phyloP scores from a whole-genome alignment of 1,139 yeast species.

The Candida frijolesensis region DNA sequence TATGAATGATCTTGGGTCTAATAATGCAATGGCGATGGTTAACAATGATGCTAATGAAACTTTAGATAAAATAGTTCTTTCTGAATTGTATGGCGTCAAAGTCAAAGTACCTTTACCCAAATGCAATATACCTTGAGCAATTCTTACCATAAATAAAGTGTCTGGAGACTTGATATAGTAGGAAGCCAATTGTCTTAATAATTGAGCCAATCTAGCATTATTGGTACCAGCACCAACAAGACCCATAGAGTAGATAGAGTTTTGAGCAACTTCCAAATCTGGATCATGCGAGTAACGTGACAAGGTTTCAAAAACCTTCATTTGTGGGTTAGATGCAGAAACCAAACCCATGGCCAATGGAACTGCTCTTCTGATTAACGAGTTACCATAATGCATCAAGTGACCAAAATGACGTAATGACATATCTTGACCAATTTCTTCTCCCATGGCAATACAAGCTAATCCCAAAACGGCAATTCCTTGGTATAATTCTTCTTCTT shows the following conservation, averaged over 20 bases:
- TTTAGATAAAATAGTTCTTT: constrained; percentile 83
- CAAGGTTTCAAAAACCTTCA: constrained; percentile 95
- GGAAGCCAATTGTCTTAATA: constrained; percentile 90
- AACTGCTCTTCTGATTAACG: constrained; percentile 88
- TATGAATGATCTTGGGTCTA: constrained; percentile 78
- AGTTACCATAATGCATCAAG: constrained; percentile 96
- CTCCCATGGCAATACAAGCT: constrained; percentile 96
- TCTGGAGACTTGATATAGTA: constrained; percentile 92
- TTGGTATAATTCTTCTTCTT: constrained; percentile 69
- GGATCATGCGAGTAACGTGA: constrained; percentile 96
- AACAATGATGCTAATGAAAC: constrained; percentile 89
- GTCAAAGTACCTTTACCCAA: constrained; percentile 95
- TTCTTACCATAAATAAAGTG: constrained; percentile 87
- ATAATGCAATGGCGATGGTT: constrained; percentile 80
- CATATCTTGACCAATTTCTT: constrained; percentile 98
- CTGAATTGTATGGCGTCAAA: constrained; percentile 85
- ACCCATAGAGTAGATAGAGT: constrained; percentile 96
- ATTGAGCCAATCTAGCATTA: constrained; percentile 95
- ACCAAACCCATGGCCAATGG: constrained; percentile 97
- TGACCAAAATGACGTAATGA: constrained; percentile 95
- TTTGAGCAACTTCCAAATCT: constrained; percentile 91
- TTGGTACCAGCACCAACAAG: constrained; percentile 98
- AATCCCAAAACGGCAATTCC: constrained; percentile 94
- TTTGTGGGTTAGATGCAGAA: constrained; percentile 91
- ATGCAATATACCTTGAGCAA: constrained; percentile 94